A percentile compares a stretch with the other conserved stretches of the same genome.
These are phyloP conservation scores for Glutinoglossum americanum DNA, from an alignment of 495 filamentous ascomycete species.

Conservation along the genomic window DNA sequence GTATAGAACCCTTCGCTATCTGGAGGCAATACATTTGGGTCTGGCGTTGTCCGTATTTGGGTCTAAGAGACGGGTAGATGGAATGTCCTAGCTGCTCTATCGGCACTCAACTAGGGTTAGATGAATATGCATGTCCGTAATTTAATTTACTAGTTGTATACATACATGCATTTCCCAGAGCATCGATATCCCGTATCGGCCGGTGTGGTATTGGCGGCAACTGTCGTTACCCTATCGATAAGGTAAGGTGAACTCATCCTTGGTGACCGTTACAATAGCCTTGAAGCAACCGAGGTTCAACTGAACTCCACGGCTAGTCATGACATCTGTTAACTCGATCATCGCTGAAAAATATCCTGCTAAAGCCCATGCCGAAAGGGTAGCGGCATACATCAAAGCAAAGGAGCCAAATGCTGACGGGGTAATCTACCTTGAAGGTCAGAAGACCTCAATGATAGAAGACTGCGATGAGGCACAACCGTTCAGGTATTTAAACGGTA, in stretches of 20 bases:
- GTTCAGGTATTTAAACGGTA: constrained; percentile 36
- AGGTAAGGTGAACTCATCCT: no score
- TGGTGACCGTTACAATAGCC: background rate
- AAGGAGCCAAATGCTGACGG: constrained; percentile 36
- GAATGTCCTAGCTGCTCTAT: background rate
- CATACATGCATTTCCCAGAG: background rate
- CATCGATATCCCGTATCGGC: no score
- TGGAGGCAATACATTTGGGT: background rate
- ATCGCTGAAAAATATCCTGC: constrained; percentile 77
- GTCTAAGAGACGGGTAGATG: background rate
- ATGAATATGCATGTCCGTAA: background rate
- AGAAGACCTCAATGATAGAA: constrained; percentile 53
- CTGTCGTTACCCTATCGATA: background rate
- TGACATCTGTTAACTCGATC: constrained; percentile 19
- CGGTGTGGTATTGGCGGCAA: no score
- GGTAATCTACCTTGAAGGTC: constrained; percentile 71
- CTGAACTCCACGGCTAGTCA: background rate
- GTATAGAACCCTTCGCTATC: background rate
- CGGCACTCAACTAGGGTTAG: no score
- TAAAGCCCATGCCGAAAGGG: constrained; percentile 64
- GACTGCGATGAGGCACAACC: constrained; percentile 62
- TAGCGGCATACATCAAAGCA: constrained; percentile 49
- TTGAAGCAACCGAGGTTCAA: background rate
- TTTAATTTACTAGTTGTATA: background rate
- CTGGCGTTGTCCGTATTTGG: background rate